Evolutionary conservation across 176 grass and related monocot genomes (phyloP), one percentile per base, ranked within the genome.

Genomic region (Carex parvula): DNA sequence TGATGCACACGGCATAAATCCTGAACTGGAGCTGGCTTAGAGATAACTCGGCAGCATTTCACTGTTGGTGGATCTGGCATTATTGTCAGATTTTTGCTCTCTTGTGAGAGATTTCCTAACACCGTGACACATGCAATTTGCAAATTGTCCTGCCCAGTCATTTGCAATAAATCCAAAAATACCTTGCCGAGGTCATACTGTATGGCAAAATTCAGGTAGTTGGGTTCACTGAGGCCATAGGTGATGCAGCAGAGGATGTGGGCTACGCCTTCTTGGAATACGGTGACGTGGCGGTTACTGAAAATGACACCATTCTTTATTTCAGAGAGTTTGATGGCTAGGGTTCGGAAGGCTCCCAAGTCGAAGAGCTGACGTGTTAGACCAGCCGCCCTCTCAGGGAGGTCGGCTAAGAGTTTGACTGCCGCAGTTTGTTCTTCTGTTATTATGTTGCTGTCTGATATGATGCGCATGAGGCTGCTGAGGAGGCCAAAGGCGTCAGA

Each of bases 401-500:
- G 94, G 57, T 90, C 85, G 3, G 90, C 91, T 37, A 97, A 82
- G 9, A 97, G 87, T 32, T 87, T 89, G 29, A 90, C 55, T 0
- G 92, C 90, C 0, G 92, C 94, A 2, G 88, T 89, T 76, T 94
- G 90, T 81, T 97, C 90, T 86, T 97, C 94, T 60, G 85, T 86
- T 50, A 93, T 89, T 64, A 81, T 88, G 12, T 82, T 66, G 42
- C 18, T 83, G 2, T 89, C 90, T 1, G 88, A 63, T 35, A 89
- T 79, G 26, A 83, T 80, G 10, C 64, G 39, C 6, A 97, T 61
- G 48, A 97, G 72, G 80, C 80, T 89, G 33, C 83, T 60, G 1
- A 97, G 87, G 79, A 89, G 84, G 18, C 78, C 85, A 24, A 97
- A 87, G 6, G 88, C 87, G 8, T 94, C 94, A 7, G 82, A 88